phyloP scores from a whole-genome alignment of 2,329 filamentous ascomycete genomes.

The Thielaviopsis musarum region DNA sequence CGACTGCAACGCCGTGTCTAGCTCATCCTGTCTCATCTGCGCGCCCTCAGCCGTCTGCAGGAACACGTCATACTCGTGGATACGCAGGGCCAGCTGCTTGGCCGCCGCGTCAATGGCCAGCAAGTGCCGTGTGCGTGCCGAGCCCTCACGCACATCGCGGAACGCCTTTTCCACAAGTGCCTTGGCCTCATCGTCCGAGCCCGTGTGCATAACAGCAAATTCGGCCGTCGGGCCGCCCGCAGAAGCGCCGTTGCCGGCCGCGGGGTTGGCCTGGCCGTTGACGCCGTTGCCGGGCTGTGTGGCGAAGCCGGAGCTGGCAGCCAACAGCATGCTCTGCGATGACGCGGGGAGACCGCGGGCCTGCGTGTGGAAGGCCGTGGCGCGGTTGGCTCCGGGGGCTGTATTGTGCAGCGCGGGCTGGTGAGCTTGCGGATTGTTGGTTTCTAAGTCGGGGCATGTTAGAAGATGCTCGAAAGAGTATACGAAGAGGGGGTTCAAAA shows the following conservation, averaged over 20 bases:
- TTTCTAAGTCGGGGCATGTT: constrained; percentile 21
- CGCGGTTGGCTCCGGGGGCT: constrained; percentile 1
- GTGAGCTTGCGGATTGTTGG: constrained; percentile 25
- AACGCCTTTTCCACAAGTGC: constrained; percentile 30
- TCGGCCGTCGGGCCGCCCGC: constrained; percentile 1
- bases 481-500: neutral
- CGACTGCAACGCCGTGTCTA: neutral
- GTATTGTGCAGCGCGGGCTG: constrained; percentile 15
- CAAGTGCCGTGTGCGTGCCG: constrained; percentile 28
- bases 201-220: constrained; percentile 16
- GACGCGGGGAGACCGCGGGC: constrained; percentile 13
- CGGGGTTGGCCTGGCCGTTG: neutral
- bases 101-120: constrained; percentile 37
- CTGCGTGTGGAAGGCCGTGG: constrained; percentile 7
- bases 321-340: constrained; percentile 2
- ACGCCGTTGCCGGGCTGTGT: neutral
- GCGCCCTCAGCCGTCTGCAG: constrained; percentile 14
- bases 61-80: constrained; percentile 34
- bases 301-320: neutral
- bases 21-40: constrained; percentile 3
- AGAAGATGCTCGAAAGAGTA: neutral
- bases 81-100: constrained; percentile 35
- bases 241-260: neutral
- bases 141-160: constrained; percentile 26
- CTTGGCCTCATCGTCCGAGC: constrained; percentile 22